Base-by-base conservation (phyloP, 192 early-diverging fungal species). In the Mortierella claussenii region DNA sequence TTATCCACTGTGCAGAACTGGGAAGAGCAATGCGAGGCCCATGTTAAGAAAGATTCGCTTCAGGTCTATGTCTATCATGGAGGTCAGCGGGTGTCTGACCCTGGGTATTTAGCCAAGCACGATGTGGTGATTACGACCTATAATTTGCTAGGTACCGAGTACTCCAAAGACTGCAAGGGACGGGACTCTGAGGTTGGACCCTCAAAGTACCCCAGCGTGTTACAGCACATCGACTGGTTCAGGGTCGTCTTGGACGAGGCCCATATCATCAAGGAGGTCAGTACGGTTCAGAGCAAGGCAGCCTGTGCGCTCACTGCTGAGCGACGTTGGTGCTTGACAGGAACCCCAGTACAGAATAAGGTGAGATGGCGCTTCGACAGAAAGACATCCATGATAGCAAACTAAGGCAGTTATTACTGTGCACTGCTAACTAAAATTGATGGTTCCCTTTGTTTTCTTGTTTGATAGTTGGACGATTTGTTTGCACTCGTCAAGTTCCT, bases 171-270 rank as follows among this genome's bases (percentile, higher is more conserved):
- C 27, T 78, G 62, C 61, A 81, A 69, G 45, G 63, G 60, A 37
- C 67, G 56, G 15, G 65, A 69, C 1, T 47, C 40, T 15, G 66
- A 79, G 30, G 1, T 20, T 30, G 67, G 60, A 21, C 56, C 55
- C 10, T 69, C 76, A 7, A 65, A 48, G 37, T 24, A 28, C 9
- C 68, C 54, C 15, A 68, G 64, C n/a, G 75, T 64, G 1, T 57
- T 96, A 18, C 87, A 87, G 23, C 78, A 83, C 2, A 84, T 96
- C 3, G 82, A 94, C 47, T 99, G 92, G 89, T 89, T 90, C 65
- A 80, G 97, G 30, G 85, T 97, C 21, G 89, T 98, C 15, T 75
- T 98, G 30, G 97, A 98, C 69, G 97, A 98, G 76, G 97, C 97
- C 0, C 97, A 98, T 65, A 86, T 89, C 33, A 97, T 98, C 59